Evolutionary conservation across 2,329 filamentous ascomycete species (phyloP).

Genomic region (Pestalotiopsis fici): DNA sequence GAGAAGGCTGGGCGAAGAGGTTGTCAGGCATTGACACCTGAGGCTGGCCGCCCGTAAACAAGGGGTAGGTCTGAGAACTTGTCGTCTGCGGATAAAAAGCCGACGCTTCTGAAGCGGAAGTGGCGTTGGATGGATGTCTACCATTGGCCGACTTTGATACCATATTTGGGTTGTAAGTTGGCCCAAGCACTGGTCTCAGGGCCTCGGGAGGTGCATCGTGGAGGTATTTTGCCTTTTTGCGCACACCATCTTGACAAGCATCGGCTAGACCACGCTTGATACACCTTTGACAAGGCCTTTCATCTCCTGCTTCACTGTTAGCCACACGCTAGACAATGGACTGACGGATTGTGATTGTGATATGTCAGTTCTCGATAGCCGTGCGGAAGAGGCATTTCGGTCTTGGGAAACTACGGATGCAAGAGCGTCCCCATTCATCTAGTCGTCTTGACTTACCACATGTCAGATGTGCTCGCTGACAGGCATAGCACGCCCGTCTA

Average conservation of each 20-base stretch:
- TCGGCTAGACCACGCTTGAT: slow-evolving; percentile 92
- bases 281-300: slow-evolving; percentile 90
- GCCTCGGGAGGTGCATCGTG: slow-evolving; percentile 93
- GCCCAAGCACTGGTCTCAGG: slow-evolving; percentile 79
- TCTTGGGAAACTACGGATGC: background rate
- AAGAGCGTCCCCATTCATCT: background rate
- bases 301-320: slow-evolving; percentile 68
- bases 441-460: slow-evolving; percentile 75
- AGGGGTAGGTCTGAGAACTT: slow-evolving; percentile 47
- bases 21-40: slow-evolving; percentile 48
- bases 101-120: slow-evolving; percentile 41
- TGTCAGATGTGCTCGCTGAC: slow-evolving; percentile 94
- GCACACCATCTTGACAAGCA: slow-evolving; percentile 90
- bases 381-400: background rate
- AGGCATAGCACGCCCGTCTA: slow-evolving; percentile 91
- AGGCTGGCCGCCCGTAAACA: slow-evolving; percentile 49
- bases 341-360: slow-evolving; percentile 7
- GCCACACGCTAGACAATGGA: slow-evolving; percentile 27
- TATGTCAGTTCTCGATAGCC: background rate
- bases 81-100: slow-evolving; percentile 50
- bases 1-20: slow-evolving; percentile 70
- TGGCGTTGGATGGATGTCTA: slow-evolving; percentile 47
- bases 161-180: slow-evolving; percentile 64
- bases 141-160: slow-evolving; percentile 46
- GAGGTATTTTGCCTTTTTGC: slow-evolving; percentile 98